phyloP scores from a whole-genome alignment of 2,329 filamentous ascomycete species.

The Pezicula neosporulosa region DNA sequence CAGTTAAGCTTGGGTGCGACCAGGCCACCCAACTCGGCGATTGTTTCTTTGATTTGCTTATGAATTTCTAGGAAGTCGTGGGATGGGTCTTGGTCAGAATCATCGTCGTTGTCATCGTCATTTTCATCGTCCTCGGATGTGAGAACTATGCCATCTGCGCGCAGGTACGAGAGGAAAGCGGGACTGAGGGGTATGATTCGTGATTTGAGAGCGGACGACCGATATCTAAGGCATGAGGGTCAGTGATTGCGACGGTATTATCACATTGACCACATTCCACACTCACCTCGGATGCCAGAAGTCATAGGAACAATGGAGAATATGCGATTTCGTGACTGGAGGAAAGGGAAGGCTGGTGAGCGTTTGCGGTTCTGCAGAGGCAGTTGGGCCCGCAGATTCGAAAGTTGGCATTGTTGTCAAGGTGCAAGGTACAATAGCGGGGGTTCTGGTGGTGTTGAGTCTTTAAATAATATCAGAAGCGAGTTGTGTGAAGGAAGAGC shows the following conservation, averaged over 20 bases:
- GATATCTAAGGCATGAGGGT: constrained; percentile 53
- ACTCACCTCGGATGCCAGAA: constrained; percentile 77
- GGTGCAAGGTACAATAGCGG: too few species aligned
- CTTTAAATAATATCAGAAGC: too few species aligned
- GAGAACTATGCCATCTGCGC: constrained; percentile 87
- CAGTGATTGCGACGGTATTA: not conserved
- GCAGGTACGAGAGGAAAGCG: constrained; percentile 81
- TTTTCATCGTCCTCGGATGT: constrained; percentile 54
- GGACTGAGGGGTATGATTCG: constrained; percentile 74
- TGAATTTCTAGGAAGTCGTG: constrained; percentile 66
- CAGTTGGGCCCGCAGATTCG: constrained; percentile 8
- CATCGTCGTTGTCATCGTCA: constrained; percentile 51
- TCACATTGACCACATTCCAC: constrained; percentile 11
- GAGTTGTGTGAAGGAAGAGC: too few species aligned
- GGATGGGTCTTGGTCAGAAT: constrained; percentile 26
- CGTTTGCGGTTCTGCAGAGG: constrained; percentile 13
- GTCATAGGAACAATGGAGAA: constrained; percentile 92
- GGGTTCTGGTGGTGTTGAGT: too few species aligned
- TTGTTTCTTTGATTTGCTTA: constrained; percentile 69
- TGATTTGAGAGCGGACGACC: constrained; percentile 78
- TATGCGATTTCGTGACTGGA: constrained; percentile 79
- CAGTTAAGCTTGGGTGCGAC: constrained; percentile 95
- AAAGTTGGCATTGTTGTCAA: constrained; percentile 20
- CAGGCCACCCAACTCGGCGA: constrained; percentile 76
- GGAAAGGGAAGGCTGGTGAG: constrained; percentile 63